Base-by-base conservation (phyloP, 2,329 filamentous ascomycete species). In the Bimuria novae-zelandiae region DNA sequence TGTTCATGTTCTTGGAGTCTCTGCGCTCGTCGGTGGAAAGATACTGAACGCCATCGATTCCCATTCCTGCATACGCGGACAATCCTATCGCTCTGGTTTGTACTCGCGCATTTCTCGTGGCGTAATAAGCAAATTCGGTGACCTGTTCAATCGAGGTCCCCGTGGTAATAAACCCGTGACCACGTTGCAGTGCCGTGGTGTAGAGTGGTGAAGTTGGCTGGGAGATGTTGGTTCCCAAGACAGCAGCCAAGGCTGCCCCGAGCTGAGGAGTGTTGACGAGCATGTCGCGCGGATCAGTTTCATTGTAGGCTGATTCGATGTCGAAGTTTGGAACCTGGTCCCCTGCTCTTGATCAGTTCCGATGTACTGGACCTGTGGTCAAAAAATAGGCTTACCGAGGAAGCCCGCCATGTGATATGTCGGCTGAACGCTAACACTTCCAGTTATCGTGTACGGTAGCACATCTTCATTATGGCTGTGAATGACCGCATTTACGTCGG, bases 111-210 rank as follows among this genome's bases (percentile, higher is more conserved):
- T 64, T 64, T 33, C 59, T 65, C 3, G 52, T 48, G 2, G 70
- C 71, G 52, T 72, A 77, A 21, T 76, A 68, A 3, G 75, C 70
- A 17, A 68, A 71, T 52, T 71, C 74, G 1, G 75, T 72, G 1
- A 69, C 74, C 50, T 75, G 68, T 54, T 76, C 67, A 33, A 77
- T 65, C 10, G 59, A 62, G 0, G 48, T 45, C 0, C 65, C 75
- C 0, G 67, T 59, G 21, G 66, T 67, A 1, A 74, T 73, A 42
- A 78, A 76, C 0, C 76, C 76, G 55, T 77, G 75, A 1, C 74
- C 74, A 14, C 76, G 73, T 73, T 75, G 75, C 25, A 73, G 57
- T 2, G 69, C 61, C 1, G 60, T 59, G 2, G 54, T 55, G 48
- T 71, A 61, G 2, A 64, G 49, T 4, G 68, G 69, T 1, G 52